phyloP scores from a whole-genome alignment of 768 basidiomycete genomes.

The Leccinum imitatum region DNA sequence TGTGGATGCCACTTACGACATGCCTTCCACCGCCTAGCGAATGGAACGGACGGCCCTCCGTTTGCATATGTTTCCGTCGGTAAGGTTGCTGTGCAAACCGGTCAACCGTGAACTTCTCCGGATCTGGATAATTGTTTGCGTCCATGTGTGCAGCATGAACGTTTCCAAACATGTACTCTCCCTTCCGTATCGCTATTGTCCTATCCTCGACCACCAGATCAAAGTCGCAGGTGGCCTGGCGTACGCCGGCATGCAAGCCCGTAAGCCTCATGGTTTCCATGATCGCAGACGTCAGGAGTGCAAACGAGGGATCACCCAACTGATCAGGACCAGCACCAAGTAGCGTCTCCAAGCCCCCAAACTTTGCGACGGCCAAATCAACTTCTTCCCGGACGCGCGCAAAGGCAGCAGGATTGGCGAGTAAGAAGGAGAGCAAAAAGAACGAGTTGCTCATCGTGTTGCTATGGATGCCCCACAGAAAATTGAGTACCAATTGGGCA shows the following conservation, averaged over 20 bases:
- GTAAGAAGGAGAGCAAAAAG: conserved; percentile 30
- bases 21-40: no score
- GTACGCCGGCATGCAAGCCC: conserved; percentile 15
- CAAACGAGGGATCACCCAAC: conserved; percentile 20
- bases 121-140: conserved; percentile 8
- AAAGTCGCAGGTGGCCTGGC: conserved; percentile 19
- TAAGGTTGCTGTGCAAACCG: conserved; percentile 21
- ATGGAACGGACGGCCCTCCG: no score
- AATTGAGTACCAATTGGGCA: conserved; percentile 19
- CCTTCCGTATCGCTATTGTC: conserved; percentile 19
- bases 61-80: conserved; percentile 10
- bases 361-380: conserved; percentile 29
- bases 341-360: conserved; percentile 13
- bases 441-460: conserved; percentile 22
- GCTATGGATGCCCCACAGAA: conserved; percentile 24
- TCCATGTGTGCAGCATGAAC: conserved; percentile 21
- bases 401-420: conserved; percentile 44
- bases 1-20: no score
- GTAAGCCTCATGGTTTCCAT: conserved; percentile 30
- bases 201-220: conserved; percentile 10
- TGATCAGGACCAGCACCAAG: conserved; percentile 10
- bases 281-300: conserved; percentile 24
- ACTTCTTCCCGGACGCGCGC: conserved; percentile 47
- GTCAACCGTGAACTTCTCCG: conserved; percentile 17
- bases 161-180: conserved; percentile 21